phyloP scores from a whole-genome alignment of 192 early-diverging fungal species.

The Fimicolochytrium jonesii region DNA sequence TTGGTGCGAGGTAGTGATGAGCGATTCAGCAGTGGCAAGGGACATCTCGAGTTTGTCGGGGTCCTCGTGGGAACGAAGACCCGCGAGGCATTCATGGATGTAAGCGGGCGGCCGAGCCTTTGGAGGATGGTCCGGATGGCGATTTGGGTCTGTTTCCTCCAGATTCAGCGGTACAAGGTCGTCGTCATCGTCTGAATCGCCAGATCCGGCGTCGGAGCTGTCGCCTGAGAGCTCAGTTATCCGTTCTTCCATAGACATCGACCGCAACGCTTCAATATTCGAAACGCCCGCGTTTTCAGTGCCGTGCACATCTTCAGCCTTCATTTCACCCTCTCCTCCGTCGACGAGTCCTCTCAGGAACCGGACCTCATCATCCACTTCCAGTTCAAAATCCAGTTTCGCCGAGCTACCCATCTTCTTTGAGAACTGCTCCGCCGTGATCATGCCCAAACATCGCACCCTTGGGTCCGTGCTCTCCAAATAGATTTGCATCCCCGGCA shows the following conservation, averaged over 20 bases:
- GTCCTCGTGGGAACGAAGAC: neutral
- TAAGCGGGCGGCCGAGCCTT: no score
- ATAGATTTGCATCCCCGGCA: slow-evolving; percentile 2
- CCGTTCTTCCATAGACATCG: no score
- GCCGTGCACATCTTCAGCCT: neutral
- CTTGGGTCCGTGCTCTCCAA: slow-evolving; percentile 11
- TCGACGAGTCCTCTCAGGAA: neutral
- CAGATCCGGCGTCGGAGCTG: no score
- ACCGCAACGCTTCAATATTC: no score
- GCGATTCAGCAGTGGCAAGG: neutral
- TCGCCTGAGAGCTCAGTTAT: no score
- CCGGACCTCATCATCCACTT: neutral
- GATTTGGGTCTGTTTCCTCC: neutral
- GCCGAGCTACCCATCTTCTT: neutral
- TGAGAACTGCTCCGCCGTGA: slow-evolving; percentile 11
- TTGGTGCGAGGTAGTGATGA: neutral
- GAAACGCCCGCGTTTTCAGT: no score
- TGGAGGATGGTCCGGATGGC: no score
- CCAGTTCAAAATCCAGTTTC: slow-evolving; percentile 5
- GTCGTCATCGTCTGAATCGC: neutral
- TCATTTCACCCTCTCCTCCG: neutral
- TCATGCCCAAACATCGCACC: neutral
- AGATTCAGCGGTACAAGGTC: neutral
- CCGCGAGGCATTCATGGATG: slow-evolving; percentile 2
- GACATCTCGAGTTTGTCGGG: neutral